phyloP scores from a whole-genome alignment of 257 asterid species.

The Jasminum sambac region DNA sequence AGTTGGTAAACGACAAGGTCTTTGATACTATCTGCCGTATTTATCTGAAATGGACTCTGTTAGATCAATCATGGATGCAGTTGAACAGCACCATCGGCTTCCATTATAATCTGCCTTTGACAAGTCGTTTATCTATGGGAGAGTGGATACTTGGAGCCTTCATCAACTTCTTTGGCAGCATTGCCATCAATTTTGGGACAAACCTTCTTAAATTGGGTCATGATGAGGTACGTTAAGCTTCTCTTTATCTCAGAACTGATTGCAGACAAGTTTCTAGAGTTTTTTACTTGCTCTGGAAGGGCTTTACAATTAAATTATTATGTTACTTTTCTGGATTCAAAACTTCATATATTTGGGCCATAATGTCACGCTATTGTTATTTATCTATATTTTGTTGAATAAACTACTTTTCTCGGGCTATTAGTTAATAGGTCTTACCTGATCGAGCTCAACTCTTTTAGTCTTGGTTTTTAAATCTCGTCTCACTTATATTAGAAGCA shows the following conservation, averaged over 20 bases:
- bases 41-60: slow-evolving; percentile 22
- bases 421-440: background rate
- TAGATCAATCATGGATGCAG: slow-evolving; percentile 32
- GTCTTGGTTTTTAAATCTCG: background rate
- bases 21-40: slow-evolving; percentile 15
- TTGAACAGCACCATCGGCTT: slow-evolving; percentile 27
- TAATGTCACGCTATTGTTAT: slow-evolving; percentile 6
- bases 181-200: slow-evolving; percentile 95
- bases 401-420: slow-evolving; percentile 9
- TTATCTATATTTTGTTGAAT: slow-evolving; percentile 3
- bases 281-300: slow-evolving; percentile 13
- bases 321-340: slow-evolving; percentile 13
- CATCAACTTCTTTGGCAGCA: slow-evolving; percentile 83
- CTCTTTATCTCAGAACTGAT: slow-evolving; percentile 4
- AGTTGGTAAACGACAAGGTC: slow-evolving; percentile 20
- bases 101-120: slow-evolving; percentile 22
- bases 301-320: background rate
- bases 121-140: slow-evolving; percentile 56
- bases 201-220: slow-evolving; percentile 93
- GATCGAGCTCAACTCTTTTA: background rate
- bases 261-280: background rate
- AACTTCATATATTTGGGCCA: background rate
- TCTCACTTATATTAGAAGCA: slow-evolving; percentile 3
- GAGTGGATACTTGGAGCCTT: slow-evolving; percentile 95
- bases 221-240: slow-evolving; percentile 56